Evolutionary conservation across 2,329 filamentous ascomycete genomes (phyloP), one percentile per base, ranked within the genome.

Genomic region (Ustulina deusta): DNA sequence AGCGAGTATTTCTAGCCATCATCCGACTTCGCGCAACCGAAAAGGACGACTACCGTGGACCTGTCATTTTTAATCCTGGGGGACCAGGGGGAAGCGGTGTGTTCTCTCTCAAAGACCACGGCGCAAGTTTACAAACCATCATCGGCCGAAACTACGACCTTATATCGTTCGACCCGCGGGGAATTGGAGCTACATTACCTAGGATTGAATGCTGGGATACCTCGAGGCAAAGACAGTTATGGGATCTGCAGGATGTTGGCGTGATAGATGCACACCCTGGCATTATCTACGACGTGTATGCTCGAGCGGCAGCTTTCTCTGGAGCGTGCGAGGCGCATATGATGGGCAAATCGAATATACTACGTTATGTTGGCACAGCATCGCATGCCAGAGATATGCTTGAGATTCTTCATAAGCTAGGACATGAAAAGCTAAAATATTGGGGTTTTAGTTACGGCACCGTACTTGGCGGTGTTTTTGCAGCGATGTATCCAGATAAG

Each of bases 381-480:
- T 83, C 81, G 3, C 79, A 82, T 42, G 83, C 82, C 0, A 76
- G 83, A 20, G 84, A 86, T 67, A 79, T 86, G 81, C 78, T 85
- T 0, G 83, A 82, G 71, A 82, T 86, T 11, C 17, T 84, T 17
- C 64, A 81, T 36, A 77, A 81, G 70, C 78, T 79, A 6, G 83
- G 82, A 1, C 72, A 82, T 60, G 74, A 78, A 3, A 82, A 80
- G 75, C 77, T 86, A 6, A 79, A 78, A 51, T 87, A 86, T 73
- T 87, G 54, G 85, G 85, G 86, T 0, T 83, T 86, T 65, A 86
- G 84, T 69, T 87, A 87, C 68, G 85, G 85, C 10, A 86, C 84
- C 7, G 73, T 86, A 1, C 78, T 88, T 0, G 86, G 85, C 3
- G 83, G 81, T 13, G 82, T 82, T 0, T 86, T 87, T 73, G 85